Evolutionary conservation across 2,329 filamentous ascomycete genomes (phyloP), one percentile per base, ranked within the genome.

Genomic region (Setomelanomma holmii): DNA sequence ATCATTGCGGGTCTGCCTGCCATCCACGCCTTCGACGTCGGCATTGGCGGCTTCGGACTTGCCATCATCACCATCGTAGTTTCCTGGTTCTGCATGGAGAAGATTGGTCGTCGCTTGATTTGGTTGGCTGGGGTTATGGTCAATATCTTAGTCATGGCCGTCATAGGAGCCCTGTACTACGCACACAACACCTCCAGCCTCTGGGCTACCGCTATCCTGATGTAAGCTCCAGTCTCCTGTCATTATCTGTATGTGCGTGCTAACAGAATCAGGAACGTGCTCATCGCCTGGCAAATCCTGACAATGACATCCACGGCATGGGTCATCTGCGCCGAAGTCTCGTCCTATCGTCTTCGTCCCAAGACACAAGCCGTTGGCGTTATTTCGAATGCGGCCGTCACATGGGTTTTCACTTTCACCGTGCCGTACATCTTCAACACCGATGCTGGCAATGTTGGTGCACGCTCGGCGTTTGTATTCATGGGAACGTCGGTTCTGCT

Each of bases 291-390:
- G 50, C 50, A 53, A 14, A 23, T 53, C 2, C 39, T 53, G 16
- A 53, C 50, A n/a, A 53, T 30, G 27, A 30, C 27, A 6, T 92
- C 91, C 0, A 89, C 95, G 5, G 90, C 88, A 73, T 96, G 93
- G 76, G 92, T 90, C 0, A 82, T 96, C 7, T 90, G 95, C 4
- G 84, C 88, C 1, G 91, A 96, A 72, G 75, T 96, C 23, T 90
- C 90, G 0, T 90, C 90, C 0, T 84, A 89, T 14, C 84, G 91
- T 4, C 81, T 96, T 30, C 89, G 92, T 69, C 90, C 92, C 77
- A 96, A 96, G 80, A 78, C 76, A 17, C 61, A 75, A 21, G 69
- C 71, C 10, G 69, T 75, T 33, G 72, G 72, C 17, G 45, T 72
- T 16, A 67, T 67, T 1, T 34, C 66, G 21, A 66, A 70, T 45